Conservation (phyloP, 305 asterid genomes). For the Fraxinus platypoda region DNA sequence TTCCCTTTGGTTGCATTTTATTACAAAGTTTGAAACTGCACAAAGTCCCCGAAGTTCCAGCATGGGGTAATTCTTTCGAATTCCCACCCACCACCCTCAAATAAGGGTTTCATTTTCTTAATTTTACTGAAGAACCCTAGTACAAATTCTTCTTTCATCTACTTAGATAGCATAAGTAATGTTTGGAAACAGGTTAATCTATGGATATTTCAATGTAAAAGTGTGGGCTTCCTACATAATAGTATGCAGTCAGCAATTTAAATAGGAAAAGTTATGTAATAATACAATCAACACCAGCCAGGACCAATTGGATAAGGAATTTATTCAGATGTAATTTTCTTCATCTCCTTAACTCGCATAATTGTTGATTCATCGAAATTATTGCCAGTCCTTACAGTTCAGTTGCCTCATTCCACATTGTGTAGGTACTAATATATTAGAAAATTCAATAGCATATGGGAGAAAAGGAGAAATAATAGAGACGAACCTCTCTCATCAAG, state of each 20-base stretch:
- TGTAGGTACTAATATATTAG: background rate
- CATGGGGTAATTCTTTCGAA: background rate
- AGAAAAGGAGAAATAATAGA: slow-evolving; percentile 14
- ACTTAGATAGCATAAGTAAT: background rate
- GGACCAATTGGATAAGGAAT: background rate
- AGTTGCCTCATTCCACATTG: background rate
- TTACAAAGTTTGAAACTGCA: background rate
- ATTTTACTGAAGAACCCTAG: background rate
- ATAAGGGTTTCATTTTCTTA: background rate
- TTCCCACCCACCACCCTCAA: background rate
- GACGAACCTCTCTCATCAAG: slow-evolving; percentile 87
- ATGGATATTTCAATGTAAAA: background rate
- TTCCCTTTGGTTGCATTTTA: background rate
- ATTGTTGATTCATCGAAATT: background rate
- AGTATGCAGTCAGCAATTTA: background rate
- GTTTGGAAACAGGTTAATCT: background rate
- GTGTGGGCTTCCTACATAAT: background rate
- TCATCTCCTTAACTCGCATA: background rate
- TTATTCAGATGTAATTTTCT: background rate
- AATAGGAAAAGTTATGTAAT: background rate
- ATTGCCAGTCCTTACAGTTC: background rate
- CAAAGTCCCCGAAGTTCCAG: background rate
- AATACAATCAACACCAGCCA: background rate
- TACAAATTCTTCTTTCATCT: background rate
- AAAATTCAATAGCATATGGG: background rate